These are phyloP conservation scores for Umbelopsis ramanniana DNA, from an alignment of 192 early-diverging fungal species.

Conservation along the genomic window DNA sequence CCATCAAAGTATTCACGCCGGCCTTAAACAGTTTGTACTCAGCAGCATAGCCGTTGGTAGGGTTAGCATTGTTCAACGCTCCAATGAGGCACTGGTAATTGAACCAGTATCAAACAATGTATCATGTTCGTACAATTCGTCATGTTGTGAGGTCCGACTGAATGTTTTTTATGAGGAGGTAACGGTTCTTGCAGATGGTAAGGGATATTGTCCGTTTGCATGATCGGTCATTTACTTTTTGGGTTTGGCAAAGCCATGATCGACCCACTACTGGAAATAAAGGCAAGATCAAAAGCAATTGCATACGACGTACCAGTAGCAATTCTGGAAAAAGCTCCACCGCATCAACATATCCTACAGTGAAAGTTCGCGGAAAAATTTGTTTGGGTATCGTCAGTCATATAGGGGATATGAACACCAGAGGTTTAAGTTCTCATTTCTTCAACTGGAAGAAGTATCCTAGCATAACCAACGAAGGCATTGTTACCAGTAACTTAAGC, in stretches of 20 bases:
- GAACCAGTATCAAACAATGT: not conserved
- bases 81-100: not conserved
- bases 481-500: constrained; percentile 41
- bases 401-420: constrained; percentile 51
- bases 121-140: not conserved
- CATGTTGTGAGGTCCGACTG: constrained; percentile 2
- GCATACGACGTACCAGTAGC: constrained; percentile 36
- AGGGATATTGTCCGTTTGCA: not conserved
- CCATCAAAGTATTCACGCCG: not conserved
- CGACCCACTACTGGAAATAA: constrained; percentile 2
- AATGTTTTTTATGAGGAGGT: constrained; percentile 12
- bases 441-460: constrained; percentile 54
- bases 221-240: constrained; percentile 6
- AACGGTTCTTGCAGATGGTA: not conserved
- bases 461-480: constrained; percentile 45
- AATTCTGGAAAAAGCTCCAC: constrained; percentile 53
- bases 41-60: not conserved
- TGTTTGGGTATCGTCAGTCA: constrained; percentile 3
- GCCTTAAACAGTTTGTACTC: constrained; percentile 4
- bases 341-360: constrained; percentile 42
- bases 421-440: constrained; percentile 44
- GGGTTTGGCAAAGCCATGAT: not conserved
- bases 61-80: constrained; percentile 20
- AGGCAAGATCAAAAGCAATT: not conserved
- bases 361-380: constrained; percentile 39